Evolutionary conservation across 305 asterid genomes (phyloP).

Genomic region (Fraxinus sp.): DNA sequence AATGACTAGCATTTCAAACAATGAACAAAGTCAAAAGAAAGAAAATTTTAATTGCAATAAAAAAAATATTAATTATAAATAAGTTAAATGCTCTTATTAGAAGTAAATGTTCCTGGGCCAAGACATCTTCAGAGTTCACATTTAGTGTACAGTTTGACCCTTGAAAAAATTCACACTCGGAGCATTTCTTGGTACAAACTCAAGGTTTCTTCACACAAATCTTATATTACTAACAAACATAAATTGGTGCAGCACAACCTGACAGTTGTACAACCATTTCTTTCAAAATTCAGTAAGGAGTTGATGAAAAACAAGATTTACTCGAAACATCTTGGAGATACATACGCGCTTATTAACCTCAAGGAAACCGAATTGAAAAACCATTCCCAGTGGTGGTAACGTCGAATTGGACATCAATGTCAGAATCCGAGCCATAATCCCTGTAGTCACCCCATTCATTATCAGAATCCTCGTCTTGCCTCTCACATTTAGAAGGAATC

Average conservation of each 20-base stretch:
- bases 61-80: background rate
- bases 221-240: background rate
- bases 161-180: background rate
- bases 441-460: slow-evolving; percentile 48
- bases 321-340: background rate
- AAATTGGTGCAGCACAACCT: background rate
- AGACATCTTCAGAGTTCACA: background rate
- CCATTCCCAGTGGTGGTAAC: slow-evolving; percentile 58
- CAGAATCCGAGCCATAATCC: slow-evolving; percentile 68
- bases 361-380: slow-evolving; percentile 65
- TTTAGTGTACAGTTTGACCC: background rate
- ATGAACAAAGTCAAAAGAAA: background rate
- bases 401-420: slow-evolving; percentile 53
- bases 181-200: background rate
- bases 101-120: background rate
- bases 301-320: background rate
- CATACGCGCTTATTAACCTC: slow-evolving; percentile 15
- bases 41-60: background rate
- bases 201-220: background rate
- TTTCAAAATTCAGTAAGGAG: background rate
- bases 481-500: slow-evolving; percentile 60
- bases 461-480: slow-evolving; percentile 50
- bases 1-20: background rate
- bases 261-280: background rate
- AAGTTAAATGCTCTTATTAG: background rate